phyloP scores from a whole-genome alignment of 2,329 filamentous ascomycete genomes.

The Rosellinia necatrix region DNA sequence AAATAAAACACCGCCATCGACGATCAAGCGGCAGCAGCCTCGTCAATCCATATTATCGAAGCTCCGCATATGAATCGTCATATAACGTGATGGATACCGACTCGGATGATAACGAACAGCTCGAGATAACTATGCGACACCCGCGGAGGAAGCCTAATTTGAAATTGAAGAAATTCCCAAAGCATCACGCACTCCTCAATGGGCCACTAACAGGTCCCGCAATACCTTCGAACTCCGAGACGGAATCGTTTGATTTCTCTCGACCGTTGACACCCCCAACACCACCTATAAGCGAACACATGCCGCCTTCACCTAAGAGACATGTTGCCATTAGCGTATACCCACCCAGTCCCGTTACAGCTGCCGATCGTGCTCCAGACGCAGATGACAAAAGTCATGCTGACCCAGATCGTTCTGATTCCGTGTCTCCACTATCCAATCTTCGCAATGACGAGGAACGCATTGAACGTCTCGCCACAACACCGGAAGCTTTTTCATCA shows the following conservation, averaged over 20 bases:
- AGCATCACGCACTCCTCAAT: constrained; percentile 43
- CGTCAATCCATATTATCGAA: constrained; percentile 43
- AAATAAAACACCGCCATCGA: constrained; percentile 46
- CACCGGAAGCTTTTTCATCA: not conserved
- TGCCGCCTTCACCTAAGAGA: not conserved
- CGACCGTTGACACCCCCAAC: constrained; percentile 37
- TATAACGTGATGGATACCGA: constrained; percentile 50
- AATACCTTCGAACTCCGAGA: constrained; percentile 34
- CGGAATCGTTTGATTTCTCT: constrained; percentile 46
- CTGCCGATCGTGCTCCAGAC: constrained; percentile 33
- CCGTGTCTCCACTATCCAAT: constrained; percentile 1
- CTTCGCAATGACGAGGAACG: not conserved
- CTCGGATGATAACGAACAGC: constrained; percentile 49
- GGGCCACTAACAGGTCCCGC: constrained; percentile 39
- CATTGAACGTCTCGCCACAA: not conserved
- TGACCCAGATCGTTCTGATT: constrained; percentile 30
- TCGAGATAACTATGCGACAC: constrained; percentile 47
- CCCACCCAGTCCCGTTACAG: too few relatives aligned
- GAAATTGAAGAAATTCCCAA: constrained; percentile 48
- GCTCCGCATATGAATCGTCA: constrained; percentile 45
- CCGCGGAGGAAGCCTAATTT: constrained; percentile 44
- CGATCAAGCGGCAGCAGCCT: constrained; percentile 58
- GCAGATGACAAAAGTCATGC: constrained; percentile 40
- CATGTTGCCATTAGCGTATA: not conserved
- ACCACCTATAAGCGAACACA: not conserved